A percentile compares a stretch with the other conserved stretches of the same genome.
Conservation (phyloP, 345 rosid genomes). For the Physaria fendleri region DNA sequence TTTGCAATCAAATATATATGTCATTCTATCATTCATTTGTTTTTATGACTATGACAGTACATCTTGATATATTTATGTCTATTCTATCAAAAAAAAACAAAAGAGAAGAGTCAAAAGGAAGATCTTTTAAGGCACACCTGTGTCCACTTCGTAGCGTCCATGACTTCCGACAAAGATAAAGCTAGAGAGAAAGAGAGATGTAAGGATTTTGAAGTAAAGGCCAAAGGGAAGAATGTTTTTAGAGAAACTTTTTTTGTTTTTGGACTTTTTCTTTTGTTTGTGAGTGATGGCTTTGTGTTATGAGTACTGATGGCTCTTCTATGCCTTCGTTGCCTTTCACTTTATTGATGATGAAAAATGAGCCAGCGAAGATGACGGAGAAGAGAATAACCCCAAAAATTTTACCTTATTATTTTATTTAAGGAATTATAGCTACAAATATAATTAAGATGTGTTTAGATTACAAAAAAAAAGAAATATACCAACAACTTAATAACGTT, state of each 20-base stretch:
- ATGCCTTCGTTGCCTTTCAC: slow-evolving; percentile 36
- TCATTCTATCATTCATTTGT: too few species aligned
- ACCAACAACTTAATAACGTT: not conserved
- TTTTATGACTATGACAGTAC: too few species aligned
- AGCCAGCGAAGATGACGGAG: slow-evolving; percentile 36
- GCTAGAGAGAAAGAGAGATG: slow-evolving; percentile 27
- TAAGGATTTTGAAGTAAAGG: slow-evolving; percentile 21
- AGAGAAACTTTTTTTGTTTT: slow-evolving; percentile 7
- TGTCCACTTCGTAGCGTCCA: slow-evolving; percentile 40
- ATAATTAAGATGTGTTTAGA: not conserved
- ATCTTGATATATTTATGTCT: too few species aligned
- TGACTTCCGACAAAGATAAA: slow-evolving; percentile 33
- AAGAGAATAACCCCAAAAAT: slow-evolving; percentile 11
- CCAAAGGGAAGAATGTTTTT: slow-evolving; percentile 32
- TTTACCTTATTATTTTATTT: slow-evolving; percentile 20
- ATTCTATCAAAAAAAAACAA: slow-evolving; percentile 25
- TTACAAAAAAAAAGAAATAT: too few species aligned
- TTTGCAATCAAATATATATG: too few species aligned
- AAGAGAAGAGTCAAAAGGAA: slow-evolving; percentile 17
- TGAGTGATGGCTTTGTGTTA: too few species aligned
- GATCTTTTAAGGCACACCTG: slow-evolving; percentile 31
- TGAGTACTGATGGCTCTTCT: too few species aligned
- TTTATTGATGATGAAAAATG: slow-evolving; percentile 27
- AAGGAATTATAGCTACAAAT: not conserved
- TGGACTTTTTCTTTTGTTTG: slow-evolving; percentile 27